A percentile compares a stretch with the other conserved stretches of the same genome.
Evolutionary conservation across 1,284 basidiomycete genomes (phyloP).

Genomic region (Boletellus sp.): DNA sequence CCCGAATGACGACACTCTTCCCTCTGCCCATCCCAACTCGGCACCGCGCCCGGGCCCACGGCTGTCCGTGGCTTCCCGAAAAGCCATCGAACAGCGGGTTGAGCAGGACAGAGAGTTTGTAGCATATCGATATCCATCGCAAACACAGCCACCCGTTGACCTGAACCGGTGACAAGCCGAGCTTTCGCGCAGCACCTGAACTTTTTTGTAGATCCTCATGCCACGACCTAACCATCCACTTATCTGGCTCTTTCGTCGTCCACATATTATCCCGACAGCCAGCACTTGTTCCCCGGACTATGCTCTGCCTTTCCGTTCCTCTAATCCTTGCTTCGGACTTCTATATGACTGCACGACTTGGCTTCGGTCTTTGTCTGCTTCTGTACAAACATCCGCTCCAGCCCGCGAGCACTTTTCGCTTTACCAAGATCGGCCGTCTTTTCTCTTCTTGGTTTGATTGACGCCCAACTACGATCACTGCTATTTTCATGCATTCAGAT

Average conservation of each 20-base stretch:
- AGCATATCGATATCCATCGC: constrained; percentile 79
- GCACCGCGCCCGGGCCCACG: constrained; percentile 44
- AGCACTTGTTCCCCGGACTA: constrained; percentile 29
- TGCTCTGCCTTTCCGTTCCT: constrained; percentile 18
- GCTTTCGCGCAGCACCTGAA: not conserved
- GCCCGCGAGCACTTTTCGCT: constrained; percentile 10
- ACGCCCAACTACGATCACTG: constrained; percentile 17
- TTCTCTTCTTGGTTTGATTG: constrained; percentile 28
- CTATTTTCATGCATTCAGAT: constrained; percentile 19
- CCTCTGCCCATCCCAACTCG: constrained; percentile 41
- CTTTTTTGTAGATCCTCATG: constrained; percentile 22
- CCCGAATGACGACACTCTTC: constrained; percentile 43
- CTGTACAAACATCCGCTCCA: constrained; percentile 17
- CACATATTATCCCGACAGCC: constrained; percentile 19
- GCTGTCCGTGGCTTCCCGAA: constrained; percentile 61
- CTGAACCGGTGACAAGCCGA: constrained; percentile 45
- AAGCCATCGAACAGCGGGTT: constrained; percentile 71
- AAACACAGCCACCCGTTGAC: constrained; percentile 55
- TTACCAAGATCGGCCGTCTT: constrained; percentile 7
- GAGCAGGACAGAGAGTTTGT: constrained; percentile 77
- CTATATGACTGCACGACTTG: constrained; percentile 25
- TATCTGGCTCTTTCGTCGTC: constrained; percentile 11
- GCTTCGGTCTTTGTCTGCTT: constrained; percentile 9
- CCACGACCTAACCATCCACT: constrained; percentile 22
- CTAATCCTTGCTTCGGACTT: constrained; percentile 29